Conservation (phyloP, 495 filamentous ascomycete genomes). For the Emericellopsis terricola region DNA sequence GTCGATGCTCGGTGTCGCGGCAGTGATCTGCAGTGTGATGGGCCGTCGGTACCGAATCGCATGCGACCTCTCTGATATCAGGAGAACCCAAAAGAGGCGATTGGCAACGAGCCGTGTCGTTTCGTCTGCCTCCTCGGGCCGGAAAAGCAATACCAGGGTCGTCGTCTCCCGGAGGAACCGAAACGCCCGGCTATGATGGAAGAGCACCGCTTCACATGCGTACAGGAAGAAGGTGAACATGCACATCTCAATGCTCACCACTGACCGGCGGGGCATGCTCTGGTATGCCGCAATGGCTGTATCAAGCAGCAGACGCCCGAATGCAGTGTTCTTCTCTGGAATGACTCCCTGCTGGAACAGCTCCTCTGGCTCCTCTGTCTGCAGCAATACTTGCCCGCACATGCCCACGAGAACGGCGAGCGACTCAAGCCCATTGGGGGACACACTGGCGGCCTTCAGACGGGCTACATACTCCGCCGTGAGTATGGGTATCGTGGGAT, state of each 20-base stretch:
- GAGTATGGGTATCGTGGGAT: conserved; percentile 22
- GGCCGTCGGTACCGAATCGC: conserved; percentile 55
- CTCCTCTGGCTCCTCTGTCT: conserved; percentile 3
- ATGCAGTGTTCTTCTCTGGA: background rate
- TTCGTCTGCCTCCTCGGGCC: conserved; percentile 19
- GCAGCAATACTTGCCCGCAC: conserved; percentile 16
- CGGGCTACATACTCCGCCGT: conserved; percentile 11
- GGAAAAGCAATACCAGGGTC: conserved; percentile 27
- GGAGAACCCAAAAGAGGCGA: conserved; percentile 42
- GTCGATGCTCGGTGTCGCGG: conserved; percentile 5
- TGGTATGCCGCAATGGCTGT: conserved; percentile 9
- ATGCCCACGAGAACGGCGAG: conserved; percentile 15
- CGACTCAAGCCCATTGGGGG: conserved; percentile 9
- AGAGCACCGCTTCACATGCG: conserved; percentile 47
- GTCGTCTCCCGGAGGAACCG: conserved; percentile 43
- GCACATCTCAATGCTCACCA: conserved; percentile 37
- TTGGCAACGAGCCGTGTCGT: conserved; percentile 14
- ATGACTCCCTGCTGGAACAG: background rate
- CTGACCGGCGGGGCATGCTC: conserved; percentile 6
- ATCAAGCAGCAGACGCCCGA: conserved; percentile 12
- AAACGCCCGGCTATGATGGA: conserved; percentile 41
- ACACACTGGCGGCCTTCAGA: conserved; percentile 8
- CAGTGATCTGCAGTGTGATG: conserved; percentile 40
- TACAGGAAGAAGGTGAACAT: conserved; percentile 57
- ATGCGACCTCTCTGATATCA: conserved; percentile 50